phyloP scores from a whole-genome alignment of 352 stramenopile genomes.

The Phytophthora quininea region DNA sequence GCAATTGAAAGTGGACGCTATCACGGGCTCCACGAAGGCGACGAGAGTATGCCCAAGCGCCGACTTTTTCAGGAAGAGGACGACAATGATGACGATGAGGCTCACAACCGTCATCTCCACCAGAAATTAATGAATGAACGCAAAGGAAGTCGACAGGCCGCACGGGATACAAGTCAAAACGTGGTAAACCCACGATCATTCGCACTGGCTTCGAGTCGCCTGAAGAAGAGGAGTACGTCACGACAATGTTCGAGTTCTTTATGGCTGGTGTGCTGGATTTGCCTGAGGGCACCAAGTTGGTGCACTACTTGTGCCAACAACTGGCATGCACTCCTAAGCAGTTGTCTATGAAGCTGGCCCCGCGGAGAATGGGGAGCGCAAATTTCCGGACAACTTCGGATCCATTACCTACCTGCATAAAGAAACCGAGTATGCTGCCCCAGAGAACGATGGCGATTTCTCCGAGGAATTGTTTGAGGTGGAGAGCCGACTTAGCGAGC shows the following conservation, averaged over 20 bases:
- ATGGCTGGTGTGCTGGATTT: constrained; percentile 59
- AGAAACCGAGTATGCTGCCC: constrained; percentile 12
- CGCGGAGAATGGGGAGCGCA: constrained; percentile 53
- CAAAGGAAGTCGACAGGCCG: constrained; percentile 20
- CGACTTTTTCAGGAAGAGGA: constrained; percentile 19
- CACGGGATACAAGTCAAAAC: constrained; percentile 25
- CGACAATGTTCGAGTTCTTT: constrained; percentile 68
- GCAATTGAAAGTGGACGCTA: not conserved
- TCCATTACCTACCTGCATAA: constrained; percentile 59
- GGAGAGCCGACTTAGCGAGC: constrained; percentile 51
- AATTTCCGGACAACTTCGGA: constrained; percentile 65
- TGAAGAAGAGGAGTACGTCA: constrained; percentile 70
- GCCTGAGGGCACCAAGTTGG: constrained; percentile 58
- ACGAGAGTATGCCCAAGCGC: constrained; percentile 6
- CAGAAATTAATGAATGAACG: constrained; percentile 7
- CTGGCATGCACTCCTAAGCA: constrained; percentile 59
- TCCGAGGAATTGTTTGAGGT: constrained; percentile 60
- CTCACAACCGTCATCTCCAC: not conserved
- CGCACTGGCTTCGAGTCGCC: constrained; percentile 72
- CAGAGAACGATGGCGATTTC: constrained; percentile 35
- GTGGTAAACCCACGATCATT: constrained; percentile 67
- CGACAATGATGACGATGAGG: constrained; percentile 14
- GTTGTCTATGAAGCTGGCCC: constrained; percentile 75
- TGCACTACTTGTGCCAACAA: constrained; percentile 64
- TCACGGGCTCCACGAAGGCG: constrained; percentile 1